A percentile compares a stretch with the other conserved stretches of the same genome.
Conservation (phyloP, 116 monocot species). For the Papilionanthe hybrid region DNA sequence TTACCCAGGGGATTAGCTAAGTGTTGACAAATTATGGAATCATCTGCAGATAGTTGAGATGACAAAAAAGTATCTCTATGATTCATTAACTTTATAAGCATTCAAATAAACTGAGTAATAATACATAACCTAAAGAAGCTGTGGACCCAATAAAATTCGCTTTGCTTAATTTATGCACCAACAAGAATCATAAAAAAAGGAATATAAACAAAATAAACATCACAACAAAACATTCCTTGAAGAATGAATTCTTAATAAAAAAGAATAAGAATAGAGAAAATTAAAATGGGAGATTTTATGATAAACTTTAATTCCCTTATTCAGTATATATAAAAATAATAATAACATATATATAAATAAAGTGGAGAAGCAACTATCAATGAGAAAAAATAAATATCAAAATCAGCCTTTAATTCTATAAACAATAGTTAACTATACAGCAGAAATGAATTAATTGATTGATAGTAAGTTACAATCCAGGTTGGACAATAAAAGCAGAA, state of each 20-base stretch:
- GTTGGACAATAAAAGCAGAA: too few species aligned
- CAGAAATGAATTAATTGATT: too few species aligned
- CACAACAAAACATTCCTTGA: neutral
- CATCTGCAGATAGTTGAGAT: slow-evolving; percentile 42
- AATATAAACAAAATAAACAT: neutral
- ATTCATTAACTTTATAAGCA: neutral
- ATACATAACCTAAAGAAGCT: neutral
- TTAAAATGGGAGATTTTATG: too few species aligned
- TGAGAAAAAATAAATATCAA: too few species aligned
- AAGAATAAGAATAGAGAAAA: too few species aligned
- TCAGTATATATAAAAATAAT: too few species aligned
- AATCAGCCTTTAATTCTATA: too few species aligned
- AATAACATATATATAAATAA: too few species aligned
- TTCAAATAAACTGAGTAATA: neutral
- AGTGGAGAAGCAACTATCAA: too few species aligned
- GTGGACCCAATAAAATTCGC: neutral
- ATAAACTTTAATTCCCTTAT: too few species aligned
- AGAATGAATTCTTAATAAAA: neutral
- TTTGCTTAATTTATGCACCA: neutral
- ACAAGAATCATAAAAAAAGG: neutral
- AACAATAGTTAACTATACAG: too few species aligned
- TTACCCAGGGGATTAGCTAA: slow-evolving; percentile 87
- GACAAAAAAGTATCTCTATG: neutral
- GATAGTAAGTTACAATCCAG: too few species aligned
- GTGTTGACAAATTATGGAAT: slow-evolving; percentile 50